Percentiles rank a stretch among this genome's conserved stretches.
phyloP scores from a whole-genome alignment of 768 basidiomycete species.

The Stropharia rugosoannulata region DNA sequence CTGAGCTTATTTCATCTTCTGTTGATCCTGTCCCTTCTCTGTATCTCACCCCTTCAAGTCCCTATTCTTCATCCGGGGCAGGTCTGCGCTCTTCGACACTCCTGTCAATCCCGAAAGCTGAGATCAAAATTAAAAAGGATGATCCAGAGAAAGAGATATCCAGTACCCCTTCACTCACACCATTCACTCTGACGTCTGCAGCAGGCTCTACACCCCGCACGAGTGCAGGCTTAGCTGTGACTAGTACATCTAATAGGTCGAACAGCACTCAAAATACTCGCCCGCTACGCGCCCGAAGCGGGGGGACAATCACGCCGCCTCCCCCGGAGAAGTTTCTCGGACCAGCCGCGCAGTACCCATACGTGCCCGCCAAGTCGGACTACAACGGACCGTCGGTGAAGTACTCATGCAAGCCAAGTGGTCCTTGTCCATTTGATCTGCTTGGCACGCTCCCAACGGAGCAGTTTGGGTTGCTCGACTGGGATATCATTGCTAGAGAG shows the following conservation, averaged over 20 bases:
- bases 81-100: too few species aligned
- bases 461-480: constrained; percentile 62
- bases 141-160: not conserved
- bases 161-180: too few species aligned
- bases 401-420: constrained; percentile 66
- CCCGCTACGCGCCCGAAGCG: not conserved
- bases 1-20: too few species aligned
- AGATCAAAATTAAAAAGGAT: not conserved
- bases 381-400: constrained; percentile 45
- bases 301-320: constrained; percentile 37
- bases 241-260: too few species aligned
- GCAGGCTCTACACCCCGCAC: too few species aligned
- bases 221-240: too few species aligned
- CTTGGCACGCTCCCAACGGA: constrained; percentile 59
- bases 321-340: constrained; percentile 44
- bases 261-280: too few species aligned
- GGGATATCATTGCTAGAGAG: constrained; percentile 70
- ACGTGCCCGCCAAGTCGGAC: constrained; percentile 47
- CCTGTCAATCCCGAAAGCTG: too few species aligned
- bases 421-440: constrained; percentile 64
- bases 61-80: too few species aligned
- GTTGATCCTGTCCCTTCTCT: too few species aligned
- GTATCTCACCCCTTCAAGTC: too few species aligned
- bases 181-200: too few species aligned
- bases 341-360: constrained; percentile 50